Base-by-base conservation (phyloP, 1,139 yeast species). In the Candida anutae region DNA sequence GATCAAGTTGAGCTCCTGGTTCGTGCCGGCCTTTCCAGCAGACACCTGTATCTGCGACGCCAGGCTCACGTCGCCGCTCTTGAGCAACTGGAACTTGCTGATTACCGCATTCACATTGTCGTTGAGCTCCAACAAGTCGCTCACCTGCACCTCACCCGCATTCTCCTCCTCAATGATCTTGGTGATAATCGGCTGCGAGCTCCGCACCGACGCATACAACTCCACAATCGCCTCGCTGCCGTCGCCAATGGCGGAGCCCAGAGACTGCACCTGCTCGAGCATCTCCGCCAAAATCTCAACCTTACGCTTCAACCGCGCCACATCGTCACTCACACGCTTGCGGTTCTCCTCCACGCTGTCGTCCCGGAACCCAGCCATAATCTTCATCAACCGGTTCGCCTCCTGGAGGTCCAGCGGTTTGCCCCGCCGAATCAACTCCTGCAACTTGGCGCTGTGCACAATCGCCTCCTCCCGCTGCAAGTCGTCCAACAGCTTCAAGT, bases 361-460 rank as follows among this genome's bases (percentile, higher is more conserved):
- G 39, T 84, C 93, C 55, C 81, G 81, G 61, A 84, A 90, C 3
- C 99, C 99, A 6, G 98, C 95, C 96, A 90, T 88, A 42, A 90
- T 77, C 51, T 88, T 87, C 98, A 90, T 93, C 52, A 90, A 69
- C 43, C 82, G 83, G 54, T 90, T 90, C 22, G 99, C 99, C 54
- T 90, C 98, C 46, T 82, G 87, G 48, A 90, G 71, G 55, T 90
- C 99, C 39, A 80, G 84, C 2, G 98, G 97, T 53, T 85, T 82
- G 18, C 98, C 98, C 47, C 97, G 73, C 58, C 97, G 78, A 39
- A 90, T 82, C 39, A 90, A 69, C 53, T 93, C 98, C 57, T 93
- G 98, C 38, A 90, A 69, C 57, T 93, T 93, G 12, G 98, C 98
- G 39, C 85, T 74, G 48, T 88, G 95, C 2, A 94, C 96, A 31